Percentiles rank a stretch among this genome's conserved stretches.
phyloP scores from a whole-genome alignment of 352 stramenopile genomes.

The Aphanomyces astaci region DNA sequence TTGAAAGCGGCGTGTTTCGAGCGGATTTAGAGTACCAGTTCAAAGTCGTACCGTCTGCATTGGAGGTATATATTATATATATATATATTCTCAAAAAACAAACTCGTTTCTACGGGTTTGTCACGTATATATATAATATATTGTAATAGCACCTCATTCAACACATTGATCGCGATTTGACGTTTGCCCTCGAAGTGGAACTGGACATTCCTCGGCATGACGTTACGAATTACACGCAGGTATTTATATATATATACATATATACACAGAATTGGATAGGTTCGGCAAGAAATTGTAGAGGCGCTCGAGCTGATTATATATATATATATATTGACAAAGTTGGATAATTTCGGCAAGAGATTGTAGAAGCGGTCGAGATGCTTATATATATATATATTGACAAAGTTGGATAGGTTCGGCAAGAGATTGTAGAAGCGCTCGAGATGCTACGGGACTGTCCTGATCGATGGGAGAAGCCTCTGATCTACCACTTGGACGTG shows the following conservation, averaged over 20 bases:
- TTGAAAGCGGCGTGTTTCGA: slow-evolving; percentile 97
- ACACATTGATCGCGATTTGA: slow-evolving; percentile 95
- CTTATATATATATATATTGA: no score
- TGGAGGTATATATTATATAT: slow-evolving; percentile 40
- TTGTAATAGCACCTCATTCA: slow-evolving; percentile 88
- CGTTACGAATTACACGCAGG: slow-evolving; percentile 83
- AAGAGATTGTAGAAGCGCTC: slow-evolving; percentile 90
- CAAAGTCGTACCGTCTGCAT: slow-evolving; percentile 87
- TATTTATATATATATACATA: no score
- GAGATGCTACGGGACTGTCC: slow-evolving; percentile 91
- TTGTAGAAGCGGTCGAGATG: no score
- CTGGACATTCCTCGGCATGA: slow-evolving; percentile 82
- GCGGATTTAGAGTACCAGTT: slow-evolving; percentile 98
- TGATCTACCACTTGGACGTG: slow-evolving; percentile 99
- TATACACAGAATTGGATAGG: no score
- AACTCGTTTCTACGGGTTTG: no score
- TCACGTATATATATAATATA: no score
- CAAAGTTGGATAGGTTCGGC: slow-evolving; percentile 53
- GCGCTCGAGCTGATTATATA: no score
- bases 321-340: no score
- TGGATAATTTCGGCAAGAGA: no score
- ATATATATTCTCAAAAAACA: neutral
- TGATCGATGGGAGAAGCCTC: slow-evolving; percentile 83
- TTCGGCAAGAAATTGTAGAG: no score
- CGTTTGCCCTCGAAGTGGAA: slow-evolving; percentile 94